Evolutionary conservation across 345 rosid genomes (phyloP), one percentile per base, ranked within the genome.

Genomic region (Conringia planisiliqua): DNA sequence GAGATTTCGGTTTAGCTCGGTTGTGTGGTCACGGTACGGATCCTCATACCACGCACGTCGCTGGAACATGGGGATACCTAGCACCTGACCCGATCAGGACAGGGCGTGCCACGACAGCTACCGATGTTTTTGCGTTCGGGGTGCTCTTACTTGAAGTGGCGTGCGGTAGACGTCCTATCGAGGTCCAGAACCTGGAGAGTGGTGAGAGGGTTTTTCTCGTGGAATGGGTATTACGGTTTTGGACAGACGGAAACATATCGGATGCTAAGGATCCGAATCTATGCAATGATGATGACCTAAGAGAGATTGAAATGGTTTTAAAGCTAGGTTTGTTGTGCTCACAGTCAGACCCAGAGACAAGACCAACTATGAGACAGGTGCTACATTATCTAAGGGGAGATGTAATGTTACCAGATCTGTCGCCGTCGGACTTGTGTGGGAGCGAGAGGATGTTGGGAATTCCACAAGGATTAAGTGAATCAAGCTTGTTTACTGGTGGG

Each of bases 81-180:
- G 97, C 96, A 39, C 98, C 98, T 0, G 98, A 93, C 73, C 78
- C 83, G 2, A 74, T 91, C 4, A 79, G 79, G 76, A 91, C 24
- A 22, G 24, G 24, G 24, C 24, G 24, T 1, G 24, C 24, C 24
- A 22, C 24, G 24, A 22, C 24, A 22, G 24, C 24, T 50, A 89
- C 96, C 0, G 97, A 93, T 76, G 90, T 93, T 66, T 93, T 75
- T 30, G 93, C 98, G 6, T 93, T 90, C 24, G 98, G 98, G 38
- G 96, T 94, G 16, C 75, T 90, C 14, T 14, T 93, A 72, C 79
- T 93, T 3, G 97, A 90, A 75, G 89, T 86, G 5, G 85, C 62
- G 0, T 93, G 98, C 33, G 92, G 98, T 38, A 84, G 92, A 32
- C 85, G 82, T 71, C 98, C 97, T 1, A 85, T 91, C 4, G 98